A percentile compares a stretch with the other conserved stretches of the same genome.
Evolutionary conservation across 306 rosid genomes (phyloP).

Genomic region (Carpinus viminea): DNA sequence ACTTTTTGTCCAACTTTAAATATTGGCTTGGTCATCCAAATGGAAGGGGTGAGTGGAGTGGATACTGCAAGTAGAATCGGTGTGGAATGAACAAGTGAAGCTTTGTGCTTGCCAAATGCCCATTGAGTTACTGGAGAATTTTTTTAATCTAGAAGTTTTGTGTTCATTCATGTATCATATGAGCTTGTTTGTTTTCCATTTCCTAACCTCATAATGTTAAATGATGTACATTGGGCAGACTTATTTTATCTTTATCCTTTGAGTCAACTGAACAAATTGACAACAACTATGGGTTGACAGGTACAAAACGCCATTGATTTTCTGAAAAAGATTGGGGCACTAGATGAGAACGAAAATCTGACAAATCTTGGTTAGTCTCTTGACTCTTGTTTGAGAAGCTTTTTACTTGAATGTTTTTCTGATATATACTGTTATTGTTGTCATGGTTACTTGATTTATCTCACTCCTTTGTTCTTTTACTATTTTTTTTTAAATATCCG

Average conservation of each 20-base stretch:
- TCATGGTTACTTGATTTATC: conserved; percentile 19
- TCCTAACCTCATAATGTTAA: background rate
- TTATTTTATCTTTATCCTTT: background rate
- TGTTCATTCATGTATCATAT: background rate
- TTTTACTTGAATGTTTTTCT: conserved; percentile 3
- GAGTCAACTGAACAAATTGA: conserved; percentile 7
- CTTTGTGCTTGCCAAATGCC: background rate
- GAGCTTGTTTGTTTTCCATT: background rate
- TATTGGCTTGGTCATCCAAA: background rate
- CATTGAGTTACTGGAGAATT: background rate
- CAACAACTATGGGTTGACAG: conserved; percentile 43
- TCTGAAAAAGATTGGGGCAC: conserved; percentile 89
- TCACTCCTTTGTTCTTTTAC: conserved; percentile 17
- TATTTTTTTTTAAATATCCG: conserved; percentile 5
- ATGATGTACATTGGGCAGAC: background rate
- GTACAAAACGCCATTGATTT: conserved; percentile 94
- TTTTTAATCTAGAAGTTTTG: too few relatives aligned
- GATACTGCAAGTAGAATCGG: background rate
- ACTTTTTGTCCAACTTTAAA: background rate
- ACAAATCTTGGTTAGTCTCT: conserved; percentile 76
- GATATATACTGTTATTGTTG: background rate
- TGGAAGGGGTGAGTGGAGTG: background rate
- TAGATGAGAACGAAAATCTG: conserved; percentile 85
- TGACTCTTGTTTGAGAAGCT: conserved; percentile 17
- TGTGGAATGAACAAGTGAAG: background rate